These are phyloP conservation scores for Lagenidium giganteum DNA, from an alignment of 352 stramenopile species.

Conservation along the genomic window DNA sequence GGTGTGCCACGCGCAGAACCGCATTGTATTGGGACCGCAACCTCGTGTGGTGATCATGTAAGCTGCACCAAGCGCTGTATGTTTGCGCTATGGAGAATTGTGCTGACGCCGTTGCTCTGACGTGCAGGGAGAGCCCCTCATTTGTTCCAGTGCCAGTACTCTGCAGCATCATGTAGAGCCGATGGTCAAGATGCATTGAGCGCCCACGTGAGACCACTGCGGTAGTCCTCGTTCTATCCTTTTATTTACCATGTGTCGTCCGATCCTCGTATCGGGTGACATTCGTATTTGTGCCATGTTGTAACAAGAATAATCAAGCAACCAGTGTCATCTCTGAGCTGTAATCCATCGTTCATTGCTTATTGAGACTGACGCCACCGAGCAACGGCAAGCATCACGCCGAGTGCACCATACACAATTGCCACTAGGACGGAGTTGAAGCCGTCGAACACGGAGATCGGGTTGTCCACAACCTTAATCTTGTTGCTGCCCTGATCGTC, in stretches of 20 bases:
- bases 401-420: conserved; percentile 45
- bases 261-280: no score
- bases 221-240: neutral
- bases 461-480: conserved; percentile 53
- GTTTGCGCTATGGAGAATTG: neutral
- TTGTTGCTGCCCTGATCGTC: conserved; percentile 18
- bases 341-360: no score
- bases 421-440: conserved; percentile 60
- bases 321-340: neutral
- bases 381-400: conserved; percentile 29
- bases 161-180: conserved; percentile 50
- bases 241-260: neutral
- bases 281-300: no score
- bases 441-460: conserved; percentile 61
- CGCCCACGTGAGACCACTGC: neutral
- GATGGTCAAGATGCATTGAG: no score
- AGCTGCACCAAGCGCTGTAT: conserved; percentile 6
- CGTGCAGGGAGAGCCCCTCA: conserved; percentile 21
- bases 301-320: no score
- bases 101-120: neutral
- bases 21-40: conserved; percentile 43
- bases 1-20: conserved; percentile 47
- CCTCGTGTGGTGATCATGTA: conserved; percentile 40
- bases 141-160: conserved; percentile 63
- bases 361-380: conserved; percentile 33